Conservation (phyloP, 2,329 filamentous ascomycete species). For the Xylaria digitata region DNA sequence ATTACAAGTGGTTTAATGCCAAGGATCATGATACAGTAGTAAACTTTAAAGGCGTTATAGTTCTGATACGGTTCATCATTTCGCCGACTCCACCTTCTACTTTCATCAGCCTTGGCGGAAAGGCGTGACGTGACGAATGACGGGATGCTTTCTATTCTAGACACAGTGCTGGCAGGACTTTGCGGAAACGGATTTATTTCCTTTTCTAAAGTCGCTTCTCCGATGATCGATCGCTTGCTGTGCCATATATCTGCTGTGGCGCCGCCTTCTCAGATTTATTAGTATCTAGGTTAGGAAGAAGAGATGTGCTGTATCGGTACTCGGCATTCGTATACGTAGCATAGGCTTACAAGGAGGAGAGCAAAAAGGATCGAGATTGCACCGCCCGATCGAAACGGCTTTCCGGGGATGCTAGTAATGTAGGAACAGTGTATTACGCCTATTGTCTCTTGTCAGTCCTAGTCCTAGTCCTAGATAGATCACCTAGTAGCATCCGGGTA, state of each 20-base stretch:
- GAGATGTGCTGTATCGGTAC: no score
- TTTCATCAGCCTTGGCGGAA: conserved; percentile 6
- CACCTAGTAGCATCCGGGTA: no score
- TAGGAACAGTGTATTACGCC: no score
- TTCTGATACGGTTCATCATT: background rate
- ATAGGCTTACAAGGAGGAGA: background rate
- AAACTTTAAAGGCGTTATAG: background rate
- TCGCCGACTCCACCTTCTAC: conserved; percentile 26
- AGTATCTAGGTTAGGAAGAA: no score
- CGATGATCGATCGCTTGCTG: background rate
- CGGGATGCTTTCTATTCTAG: background rate
- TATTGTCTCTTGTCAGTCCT: no score
- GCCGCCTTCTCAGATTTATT: no score
- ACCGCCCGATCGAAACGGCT: background rate
- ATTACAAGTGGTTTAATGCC: conserved; percentile 4
- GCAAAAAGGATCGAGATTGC: conserved; percentile 6
- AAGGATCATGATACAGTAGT: conserved; percentile 10
- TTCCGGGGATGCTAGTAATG: conserved; percentile 3
- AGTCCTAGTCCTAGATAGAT: background rate
- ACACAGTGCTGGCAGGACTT: background rate
- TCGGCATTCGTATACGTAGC: background rate
- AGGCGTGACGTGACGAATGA: conserved; percentile 1
- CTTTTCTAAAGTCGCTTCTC: background rate
- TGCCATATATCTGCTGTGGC: background rate
- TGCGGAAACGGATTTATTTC: background rate